A percentile compares a stretch with the other conserved stretches of the same genome.
phyloP scores from a whole-genome alignment of 2,329 filamentous ascomycete genomes.

The Tolypocladium guangdongense region DNA sequence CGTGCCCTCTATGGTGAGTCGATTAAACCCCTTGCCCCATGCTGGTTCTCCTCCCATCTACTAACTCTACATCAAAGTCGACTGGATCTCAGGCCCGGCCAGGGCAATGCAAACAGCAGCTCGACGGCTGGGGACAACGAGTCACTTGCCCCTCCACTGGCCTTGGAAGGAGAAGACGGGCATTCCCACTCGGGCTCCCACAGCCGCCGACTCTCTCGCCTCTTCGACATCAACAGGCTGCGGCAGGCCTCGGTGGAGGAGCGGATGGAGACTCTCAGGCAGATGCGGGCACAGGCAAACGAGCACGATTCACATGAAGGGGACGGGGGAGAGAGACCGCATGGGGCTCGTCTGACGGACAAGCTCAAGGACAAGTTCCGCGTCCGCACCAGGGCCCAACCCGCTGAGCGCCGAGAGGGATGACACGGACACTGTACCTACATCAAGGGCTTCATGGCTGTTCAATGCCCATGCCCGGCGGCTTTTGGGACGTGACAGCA shows the following conservation, averaged over 20 bases:
- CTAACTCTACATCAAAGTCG: constrained; percentile 29
- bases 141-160: constrained; percentile 29
- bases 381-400: constrained; percentile 36
- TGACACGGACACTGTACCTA: neutral
- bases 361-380: constrained; percentile 43
- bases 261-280: constrained; percentile 48
- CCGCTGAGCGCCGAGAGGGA: constrained; percentile 5
- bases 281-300: constrained; percentile 20
- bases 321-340: constrained; percentile 23
- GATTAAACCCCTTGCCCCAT: neutral
- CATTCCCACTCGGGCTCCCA: constrained; percentile 19
- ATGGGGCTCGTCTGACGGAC: constrained; percentile 33
- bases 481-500: neutral
- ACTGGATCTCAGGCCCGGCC: constrained; percentile 39
- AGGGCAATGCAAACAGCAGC: constrained; percentile 12
- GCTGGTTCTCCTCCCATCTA: neutral
- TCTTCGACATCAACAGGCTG: constrained; percentile 46
- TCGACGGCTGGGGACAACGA: constrained; percentile 7
- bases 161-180: constrained; percentile 25
- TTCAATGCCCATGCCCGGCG: neutral
- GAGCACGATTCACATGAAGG: constrained; percentile 10
- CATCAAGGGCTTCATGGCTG: neutral
- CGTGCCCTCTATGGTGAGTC: constrained; percentile 57
- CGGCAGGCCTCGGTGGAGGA: constrained; percentile 50
- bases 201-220: constrained; percentile 35